Base-by-base conservation (phyloP, 352 stramenopile genomes). In the Globisporangium canariense region DNA sequence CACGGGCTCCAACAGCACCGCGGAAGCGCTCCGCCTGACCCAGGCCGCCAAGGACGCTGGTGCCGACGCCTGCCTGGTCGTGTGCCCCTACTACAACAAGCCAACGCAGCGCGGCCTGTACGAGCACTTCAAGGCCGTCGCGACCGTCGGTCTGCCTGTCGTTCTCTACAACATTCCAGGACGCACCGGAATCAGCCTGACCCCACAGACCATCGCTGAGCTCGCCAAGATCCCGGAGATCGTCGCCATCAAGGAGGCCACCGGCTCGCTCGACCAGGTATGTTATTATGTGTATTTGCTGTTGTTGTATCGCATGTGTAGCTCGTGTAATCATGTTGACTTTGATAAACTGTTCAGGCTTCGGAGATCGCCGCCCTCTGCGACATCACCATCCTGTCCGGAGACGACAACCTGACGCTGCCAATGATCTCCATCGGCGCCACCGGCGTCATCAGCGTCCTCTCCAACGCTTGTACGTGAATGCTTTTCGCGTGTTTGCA, bases 21-120 rank as follows among this genome's bases (percentile, higher is more conserved):
- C 65, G 9, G 89, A 94, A 61, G 88, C 89, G 22, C 71, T 97
- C 72, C 87, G 87, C n/a, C 59, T 96, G 61, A 97, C 90, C 22
- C 76, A 82, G 38, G 84, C 86, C 20, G 93, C 96, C 40, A 97
- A 97, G 64, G 90, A 98, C 60, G 81, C 88, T 22, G 97, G 97
- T 16, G 94, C 88, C 55, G 96, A 99, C 76, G 97, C 94, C 32
- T 96, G 83, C 53, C 80, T 99, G 2, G 85, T 99, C 36, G 97
- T 99, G 4, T 98, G 95, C 64, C 97, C 97, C 54, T 99, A 99
- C 80, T 99, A 99, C 82, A 98, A 99, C 78, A 99, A 99, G 83
- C 97, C 97, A 43, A 98, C 96, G 22, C 97, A 99, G 78, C 90
- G 95, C 70, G 94, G 90, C 14, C 71, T 99, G 53, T 94, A 98